Conservation (phyloP, 495 filamentous ascomycete species). For the Xylaria venustula region DNA sequence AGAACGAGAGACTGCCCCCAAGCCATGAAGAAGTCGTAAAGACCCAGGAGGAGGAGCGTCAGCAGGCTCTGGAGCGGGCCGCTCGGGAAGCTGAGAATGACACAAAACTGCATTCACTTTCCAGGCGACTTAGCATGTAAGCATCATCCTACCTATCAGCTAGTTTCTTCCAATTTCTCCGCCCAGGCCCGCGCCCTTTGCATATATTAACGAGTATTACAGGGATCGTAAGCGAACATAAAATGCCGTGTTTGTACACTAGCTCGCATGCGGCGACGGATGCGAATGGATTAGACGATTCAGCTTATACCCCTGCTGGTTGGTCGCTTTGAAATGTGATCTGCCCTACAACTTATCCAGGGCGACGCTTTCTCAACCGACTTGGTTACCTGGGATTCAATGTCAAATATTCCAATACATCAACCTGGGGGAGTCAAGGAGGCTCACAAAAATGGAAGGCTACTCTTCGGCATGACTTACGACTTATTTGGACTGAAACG, state of each 20-base stretch:
- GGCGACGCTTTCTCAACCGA: background rate
- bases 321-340: conserved; percentile 8
- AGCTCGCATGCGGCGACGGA: conserved; percentile 16
- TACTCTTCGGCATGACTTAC: conserved; percentile 12
- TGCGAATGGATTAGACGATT: conserved; percentile 14
- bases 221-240: conserved; percentile 31
- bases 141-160: conserved; percentile 28
- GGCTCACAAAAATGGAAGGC: conserved; percentile 3
- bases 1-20: conserved; percentile 92
- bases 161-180: background rate
- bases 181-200: background rate
- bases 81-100: conserved; percentile 88
- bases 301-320: conserved; percentile 8
- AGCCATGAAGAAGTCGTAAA: conserved; percentile 86
- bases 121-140: conserved; percentile 94
- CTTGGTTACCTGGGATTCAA: background rate
- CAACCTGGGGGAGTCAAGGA: conserved; percentile 10
- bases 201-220: background rate
- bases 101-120: conserved; percentile 75
- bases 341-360: background rate
- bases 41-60: conserved; percentile 73
- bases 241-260: conserved; percentile 12
- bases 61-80: conserved; percentile 80
- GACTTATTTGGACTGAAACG: conserved; percentile 11
- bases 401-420: background rate